Base-by-base conservation (phyloP, 306 rosid species). In the Begonia peltatifolia region DNA sequence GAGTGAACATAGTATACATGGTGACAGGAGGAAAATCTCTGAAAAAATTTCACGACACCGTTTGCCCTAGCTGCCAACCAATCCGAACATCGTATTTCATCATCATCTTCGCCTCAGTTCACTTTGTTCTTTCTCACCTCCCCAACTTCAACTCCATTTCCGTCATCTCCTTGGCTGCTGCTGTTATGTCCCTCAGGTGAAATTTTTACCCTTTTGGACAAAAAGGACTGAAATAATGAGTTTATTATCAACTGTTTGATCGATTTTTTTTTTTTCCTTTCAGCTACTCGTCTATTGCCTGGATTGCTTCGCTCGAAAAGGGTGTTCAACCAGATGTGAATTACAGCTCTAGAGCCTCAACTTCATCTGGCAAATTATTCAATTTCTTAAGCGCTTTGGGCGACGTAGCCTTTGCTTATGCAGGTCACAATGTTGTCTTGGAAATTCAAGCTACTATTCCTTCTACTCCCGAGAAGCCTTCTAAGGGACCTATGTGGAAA, bases 371-470 rank as follows among this genome's bases (percentile, higher is more conserved):
- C 8, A 60, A 42, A 0, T 47, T 60, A 2, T 67, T 88, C 48
- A 63, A 76, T 71, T 79, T 88, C 84, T 65, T 88, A 38, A n/a
- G 44, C 5, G 85, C 80, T 0, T 18, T 88, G 73, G 97, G 95
- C 9, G 93, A 88, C 2, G 62, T 88, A 16, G 89, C 95, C 9
- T 88, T 88, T 53, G 80, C 96, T 3, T 84, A 80, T 42, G 97
- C 97, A 8, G 97, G 97, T 2, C 97, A 88, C 71, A 88, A 74
- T 16, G 88, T 88, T 41, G 96, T 79, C 22, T 18, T 88, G 47
- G 97, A 88, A 65, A 88, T 88, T 63, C 95, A 88, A 55, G 95
- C 95, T 46, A 88, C 97, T 6, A 88, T 88, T 12, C 97, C 97
- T 22, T 84, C 95, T 0, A 71, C 93, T 0, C 77, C 80, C 0